Conservation (phyloP, 192 early-diverging fungal genomes). For the Phycomyces nitens region DNA sequence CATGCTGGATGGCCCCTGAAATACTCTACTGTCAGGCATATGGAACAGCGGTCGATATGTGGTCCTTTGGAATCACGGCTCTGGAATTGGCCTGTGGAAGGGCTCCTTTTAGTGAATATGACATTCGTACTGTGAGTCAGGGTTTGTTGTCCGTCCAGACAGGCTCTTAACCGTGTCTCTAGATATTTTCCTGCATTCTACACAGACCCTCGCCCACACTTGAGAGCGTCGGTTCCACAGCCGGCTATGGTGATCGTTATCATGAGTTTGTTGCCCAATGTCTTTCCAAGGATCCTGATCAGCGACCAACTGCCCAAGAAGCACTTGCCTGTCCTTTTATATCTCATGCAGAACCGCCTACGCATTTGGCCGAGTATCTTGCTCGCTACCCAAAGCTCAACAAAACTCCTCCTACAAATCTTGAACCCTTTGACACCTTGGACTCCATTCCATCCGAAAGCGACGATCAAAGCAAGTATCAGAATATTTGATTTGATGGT, state of each 20-base stretch:
- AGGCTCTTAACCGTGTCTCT: not conserved
- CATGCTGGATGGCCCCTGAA: slow-evolving; percentile 56
- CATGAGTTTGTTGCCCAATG: slow-evolving; percentile 24
- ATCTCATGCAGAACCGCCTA: not conserved
- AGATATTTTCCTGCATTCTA: slow-evolving; percentile 25
- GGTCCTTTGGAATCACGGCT: slow-evolving; percentile 41
- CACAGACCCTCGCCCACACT: slow-evolving; percentile 13
- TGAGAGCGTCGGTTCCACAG: not conserved
- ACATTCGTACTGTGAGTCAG: slow-evolving; percentile 25
- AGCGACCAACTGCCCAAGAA: slow-evolving; percentile 5
- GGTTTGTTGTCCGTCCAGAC: not conserved
- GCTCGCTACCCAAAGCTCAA: slow-evolving; percentile 3
- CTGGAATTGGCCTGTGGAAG: slow-evolving; percentile 35
- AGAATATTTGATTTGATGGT: too few relatives aligned
- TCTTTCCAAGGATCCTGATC: slow-evolving; percentile 10
- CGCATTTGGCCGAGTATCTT: slow-evolving; percentile 10
- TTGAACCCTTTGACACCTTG: not conserved
- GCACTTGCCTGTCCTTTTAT: slow-evolving; percentile 23
- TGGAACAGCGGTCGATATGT: slow-evolving; percentile 45
- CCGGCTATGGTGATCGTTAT: not conserved
- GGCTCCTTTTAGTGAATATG: slow-evolving; percentile 36
- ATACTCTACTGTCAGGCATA: slow-evolving; percentile 32
- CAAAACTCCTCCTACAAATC: not conserved
- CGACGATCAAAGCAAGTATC: too few relatives aligned
- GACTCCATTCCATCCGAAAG: not conserved